phyloP scores from a whole-genome alignment of 2,329 filamentous ascomycete genomes.

The Tolypocladium endophyticum region DNA sequence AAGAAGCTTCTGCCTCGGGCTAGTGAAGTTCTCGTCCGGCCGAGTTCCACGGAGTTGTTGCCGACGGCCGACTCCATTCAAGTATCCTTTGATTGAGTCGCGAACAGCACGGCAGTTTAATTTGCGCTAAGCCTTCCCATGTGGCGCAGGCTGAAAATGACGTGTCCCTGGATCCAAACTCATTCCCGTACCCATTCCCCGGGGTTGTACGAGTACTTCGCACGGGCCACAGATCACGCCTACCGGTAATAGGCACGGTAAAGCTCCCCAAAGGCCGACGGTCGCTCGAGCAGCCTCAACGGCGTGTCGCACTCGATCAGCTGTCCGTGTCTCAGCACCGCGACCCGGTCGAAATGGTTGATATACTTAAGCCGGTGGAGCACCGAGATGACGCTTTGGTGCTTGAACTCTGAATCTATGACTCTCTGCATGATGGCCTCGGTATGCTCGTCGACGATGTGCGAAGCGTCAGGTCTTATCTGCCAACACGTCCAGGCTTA shows the following conservation, averaged over 20 bases:
- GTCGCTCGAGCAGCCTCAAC: neutral
- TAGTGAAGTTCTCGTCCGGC: too few species aligned
- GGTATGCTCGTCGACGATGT: conserved; percentile 20
- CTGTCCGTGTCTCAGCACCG: conserved; percentile 42
- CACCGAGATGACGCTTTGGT: conserved; percentile 39
- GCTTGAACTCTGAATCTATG: conserved; percentile 19
- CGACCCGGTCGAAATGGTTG: conserved; percentile 28
- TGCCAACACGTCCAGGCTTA: neutral
- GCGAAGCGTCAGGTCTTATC: neutral
- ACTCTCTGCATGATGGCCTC: conserved; percentile 21
- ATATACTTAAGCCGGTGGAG: conserved; percentile 23
- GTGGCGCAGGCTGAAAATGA: neutral
- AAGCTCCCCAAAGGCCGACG: neutral
- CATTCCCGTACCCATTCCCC: too few species aligned
- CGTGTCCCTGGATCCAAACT: neutral
- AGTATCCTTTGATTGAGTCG: neutral
- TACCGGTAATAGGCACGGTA: neutral
- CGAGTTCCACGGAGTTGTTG: too few species aligned
- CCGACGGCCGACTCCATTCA: neutral
- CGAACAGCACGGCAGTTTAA: neutral
- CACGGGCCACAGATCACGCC: neutral
- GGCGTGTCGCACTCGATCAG: conserved; percentile 6
- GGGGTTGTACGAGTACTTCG: too few species aligned
- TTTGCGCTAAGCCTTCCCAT: neutral
- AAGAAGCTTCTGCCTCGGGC: neutral